Conservation (phyloP, 2,329 filamentous ascomycete genomes). For the Drechslerella stenobrocha region DNA sequence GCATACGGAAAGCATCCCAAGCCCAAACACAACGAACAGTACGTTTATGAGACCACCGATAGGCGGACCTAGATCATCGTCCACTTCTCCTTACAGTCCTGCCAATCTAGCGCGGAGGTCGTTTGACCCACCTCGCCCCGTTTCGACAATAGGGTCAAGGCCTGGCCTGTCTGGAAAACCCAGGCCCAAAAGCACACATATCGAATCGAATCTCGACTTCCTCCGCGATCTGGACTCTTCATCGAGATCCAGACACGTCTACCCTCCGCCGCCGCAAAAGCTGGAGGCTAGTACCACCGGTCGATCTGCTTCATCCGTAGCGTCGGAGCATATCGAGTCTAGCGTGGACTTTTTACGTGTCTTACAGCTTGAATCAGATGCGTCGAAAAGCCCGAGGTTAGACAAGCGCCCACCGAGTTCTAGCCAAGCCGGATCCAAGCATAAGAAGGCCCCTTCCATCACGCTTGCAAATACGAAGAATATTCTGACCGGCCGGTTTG, state of each 20-base stretch:
- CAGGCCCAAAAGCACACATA: slow-evolving; percentile 78
- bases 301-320: slow-evolving; percentile 51
- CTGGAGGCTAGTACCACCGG: slow-evolving; percentile 54
- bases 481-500: slow-evolving; percentile 83
- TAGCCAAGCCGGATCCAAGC: slow-evolving; percentile 71
- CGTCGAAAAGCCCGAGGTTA: slow-evolving; percentile 57
- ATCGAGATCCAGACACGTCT: slow-evolving; percentile 54
- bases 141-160: slow-evolving; percentile 66
- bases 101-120: slow-evolving; percentile 71
- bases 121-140: slow-evolving; percentile 64
- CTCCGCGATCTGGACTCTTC: slow-evolving; percentile 73
- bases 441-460: slow-evolving; percentile 62
- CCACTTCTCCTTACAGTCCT: slow-evolving; percentile 66
- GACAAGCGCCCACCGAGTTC: slow-evolving; percentile 67
- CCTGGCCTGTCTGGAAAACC: slow-evolving; percentile 56
- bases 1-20: slow-evolving; percentile 36
- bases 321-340: slow-evolving; percentile 66
- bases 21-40: slow-evolving; percentile 22
- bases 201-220: slow-evolving; percentile 80
- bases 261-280: slow-evolving; percentile 54
- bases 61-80: slow-evolving; percentile 55
- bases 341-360: slow-evolving; percentile 81
- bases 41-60: slow-evolving; percentile 50
- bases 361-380: slow-evolving; percentile 67
- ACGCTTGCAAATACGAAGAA: slow-evolving; percentile 64